Conservation (phyloP, 1,284 basidiomycete genomes). For the Ceratobasidium sp. region DNA sequence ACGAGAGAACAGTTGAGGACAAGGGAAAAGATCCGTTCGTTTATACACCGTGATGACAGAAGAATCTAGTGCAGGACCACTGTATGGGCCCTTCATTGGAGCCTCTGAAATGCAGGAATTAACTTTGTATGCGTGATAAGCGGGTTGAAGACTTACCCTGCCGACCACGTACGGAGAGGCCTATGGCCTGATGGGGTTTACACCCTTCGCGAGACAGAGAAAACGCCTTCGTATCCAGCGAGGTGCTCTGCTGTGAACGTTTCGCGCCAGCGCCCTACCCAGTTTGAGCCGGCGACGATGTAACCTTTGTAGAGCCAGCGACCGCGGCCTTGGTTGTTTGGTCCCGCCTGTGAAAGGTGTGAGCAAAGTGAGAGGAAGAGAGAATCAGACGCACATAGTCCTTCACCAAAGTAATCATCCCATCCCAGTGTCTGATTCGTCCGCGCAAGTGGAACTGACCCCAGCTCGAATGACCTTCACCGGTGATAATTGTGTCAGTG, state of each 20-base stretch:
- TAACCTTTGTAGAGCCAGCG: constrained; percentile 60
- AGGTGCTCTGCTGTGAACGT: constrained; percentile 51
- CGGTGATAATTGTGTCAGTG: constrained; percentile 50
- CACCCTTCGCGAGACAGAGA: constrained; percentile 23
- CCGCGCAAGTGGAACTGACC: constrained; percentile 57
- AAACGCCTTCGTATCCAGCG: constrained; percentile 49
- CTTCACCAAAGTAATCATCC: constrained; percentile 57
- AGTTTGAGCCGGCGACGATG: constrained; percentile 46
- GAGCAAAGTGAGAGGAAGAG: not conserved
- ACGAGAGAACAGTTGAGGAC: no score
- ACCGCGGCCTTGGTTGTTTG: constrained; percentile 55
- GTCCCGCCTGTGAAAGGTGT: constrained; percentile 18
- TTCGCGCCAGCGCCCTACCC: constrained; percentile 52
- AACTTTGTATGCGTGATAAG: not conserved
- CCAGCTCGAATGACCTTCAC: constrained; percentile 59
- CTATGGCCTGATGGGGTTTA: not conserved
- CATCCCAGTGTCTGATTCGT: constrained; percentile 58
- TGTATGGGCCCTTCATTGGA: not conserved
- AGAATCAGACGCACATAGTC: constrained; percentile 52
- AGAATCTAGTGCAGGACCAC: not conserved
- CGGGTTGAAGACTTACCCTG: not conserved
- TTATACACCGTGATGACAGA: constrained; percentile 15
- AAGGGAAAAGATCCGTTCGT: constrained; percentile 22
- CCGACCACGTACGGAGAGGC: not conserved
- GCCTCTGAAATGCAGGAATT: not conserved